Percentiles rank a stretch among this genome's conserved stretches.
phyloP scores from a whole-genome alignment of 768 basidiomycete genomes.

The Boletus pseudo-olivaceus region DNA sequence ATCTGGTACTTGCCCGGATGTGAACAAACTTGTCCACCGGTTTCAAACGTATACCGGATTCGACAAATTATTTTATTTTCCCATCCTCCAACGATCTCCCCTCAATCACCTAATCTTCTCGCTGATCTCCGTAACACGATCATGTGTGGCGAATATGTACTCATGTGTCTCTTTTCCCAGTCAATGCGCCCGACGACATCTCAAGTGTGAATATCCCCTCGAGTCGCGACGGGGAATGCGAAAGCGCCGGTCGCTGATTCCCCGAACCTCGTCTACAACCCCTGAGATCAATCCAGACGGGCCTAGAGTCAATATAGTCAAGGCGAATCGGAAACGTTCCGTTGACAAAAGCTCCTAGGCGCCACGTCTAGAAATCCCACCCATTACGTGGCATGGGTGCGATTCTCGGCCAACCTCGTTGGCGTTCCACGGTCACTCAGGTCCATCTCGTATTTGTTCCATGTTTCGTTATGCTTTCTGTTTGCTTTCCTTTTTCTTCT shows the following conservation, averaged over 20 bases:
- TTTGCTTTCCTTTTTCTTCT: slow-evolving; percentile 11
- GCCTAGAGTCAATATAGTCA: slow-evolving; percentile 21
- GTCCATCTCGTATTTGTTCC: slow-evolving; percentile 8
- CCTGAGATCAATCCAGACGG: slow-evolving; percentile 27
- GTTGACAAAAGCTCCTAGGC: slow-evolving; percentile 24
- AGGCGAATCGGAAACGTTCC: slow-evolving; percentile 29
- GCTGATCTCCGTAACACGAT: slow-evolving; percentile 28
- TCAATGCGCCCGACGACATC: slow-evolving; percentile 68
- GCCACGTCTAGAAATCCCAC: background rate
- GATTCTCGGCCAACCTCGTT: slow-evolving; percentile 6
- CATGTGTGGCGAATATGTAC: slow-evolving; percentile 5
- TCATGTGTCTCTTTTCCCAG: slow-evolving; percentile 39
- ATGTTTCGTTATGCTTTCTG: slow-evolving; percentile 27
- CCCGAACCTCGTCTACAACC: slow-evolving; percentile 24
- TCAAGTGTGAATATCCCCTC: slow-evolving; percentile 67
- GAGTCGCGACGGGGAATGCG: slow-evolving; percentile 71
- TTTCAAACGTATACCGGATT: slow-evolving; percentile 13
- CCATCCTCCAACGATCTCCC: slow-evolving; percentile 15
- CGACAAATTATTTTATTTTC: background rate
- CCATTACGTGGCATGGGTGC: slow-evolving; percentile 7
- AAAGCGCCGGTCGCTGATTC: slow-evolving; percentile 36
- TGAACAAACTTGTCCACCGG: slow-evolving; percentile 10
- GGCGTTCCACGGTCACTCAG: background rate
- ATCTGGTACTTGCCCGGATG: slow-evolving; percentile 1
- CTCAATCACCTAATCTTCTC: slow-evolving; percentile 20